Evolutionary conservation across 1,284 basidiomycete species (phyloP), one percentile per base, ranked within the genome.

Genomic region (Quambalaria eucalypti): DNA sequence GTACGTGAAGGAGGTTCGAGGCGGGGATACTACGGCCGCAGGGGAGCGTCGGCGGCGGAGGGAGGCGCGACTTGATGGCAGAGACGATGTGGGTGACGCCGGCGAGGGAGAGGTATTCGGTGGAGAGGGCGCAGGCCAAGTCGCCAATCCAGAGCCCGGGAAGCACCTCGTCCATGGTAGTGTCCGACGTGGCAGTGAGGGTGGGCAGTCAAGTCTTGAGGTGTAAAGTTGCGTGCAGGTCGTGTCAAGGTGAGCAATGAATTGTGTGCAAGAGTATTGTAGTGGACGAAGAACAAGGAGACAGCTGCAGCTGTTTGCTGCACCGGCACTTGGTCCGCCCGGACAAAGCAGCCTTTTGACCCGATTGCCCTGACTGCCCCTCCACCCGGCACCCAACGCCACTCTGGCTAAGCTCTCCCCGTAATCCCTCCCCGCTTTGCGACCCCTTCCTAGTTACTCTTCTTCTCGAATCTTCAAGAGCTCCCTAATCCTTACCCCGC

Each of bases 91-190:
- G 62, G 0, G 64, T 66, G 31, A 73, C 44, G 26, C 66, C 64
- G 3, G 69, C 69, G 4, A 54, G 54, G 16, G 42, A 54, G 25
- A 73, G 65, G 29, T 68, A 67, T 38, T 66, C 62, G 25, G 39
- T 29, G n/a, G 67, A 59, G 44, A 71, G 54, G 9, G 69, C 68
- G 6, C 64, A 64, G 6, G 62, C 56, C 8, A 71, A 61, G 14
- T 68, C 64, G 26, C 69, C 67, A 4, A 73, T 57, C 65, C 69
- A 73, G 9, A 73, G 56, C 16, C 62, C 60, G 0, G 69, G 68
- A n/a, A 69, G 52, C 16, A 73, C 49, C 38, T 71, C 67, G 55
- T 73, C 70, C 70, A 73, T 73, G 16, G 42, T 46, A 12, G n/a
- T n/a, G n/a, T n/a, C n/a, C n/a, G n/a, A n/a, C n/a, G n/a, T n/a